A percentile compares a stretch with the other conserved stretches of the same genome.
Evolutionary conservation across 2,329 filamentous ascomycete species (phyloP).

Genomic region (Didymellaceae sp.): DNA sequence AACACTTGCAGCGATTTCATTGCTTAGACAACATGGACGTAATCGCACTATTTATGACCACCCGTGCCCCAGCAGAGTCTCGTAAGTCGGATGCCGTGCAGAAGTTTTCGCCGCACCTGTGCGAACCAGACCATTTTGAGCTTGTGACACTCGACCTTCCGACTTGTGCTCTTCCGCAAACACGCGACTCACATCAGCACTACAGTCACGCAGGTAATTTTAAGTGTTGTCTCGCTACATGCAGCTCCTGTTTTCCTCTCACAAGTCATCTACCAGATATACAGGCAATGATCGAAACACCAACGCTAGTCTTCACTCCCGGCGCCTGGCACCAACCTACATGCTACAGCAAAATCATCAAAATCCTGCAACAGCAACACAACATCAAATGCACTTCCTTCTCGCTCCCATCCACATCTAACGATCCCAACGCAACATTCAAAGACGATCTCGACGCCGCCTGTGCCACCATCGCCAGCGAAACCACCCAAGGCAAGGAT

Average conservation of each 20-base stretch:
- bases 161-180: neutral
- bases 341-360: constrained; percentile 20
- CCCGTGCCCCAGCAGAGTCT: too few relatives aligned
- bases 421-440: constrained; percentile 19
- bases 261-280: too few relatives aligned
- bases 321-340: constrained; percentile 25
- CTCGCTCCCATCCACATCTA: constrained; percentile 18
- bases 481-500: constrained; percentile 33
- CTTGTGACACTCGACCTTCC: neutral
- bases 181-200: neutral
- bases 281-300: neutral
- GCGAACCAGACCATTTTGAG: neutral
- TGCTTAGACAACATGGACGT: too few relatives aligned
- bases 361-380: constrained; percentile 7
- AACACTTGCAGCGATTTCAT: too few relatives aligned
- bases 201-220: too few relatives aligned
- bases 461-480: constrained; percentile 8
- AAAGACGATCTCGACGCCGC: constrained; percentile 23
- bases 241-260: too few relatives aligned
- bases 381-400: constrained; percentile 12
- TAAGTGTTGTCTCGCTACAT: too few relatives aligned
- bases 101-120: too few relatives aligned
- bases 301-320: constrained; percentile 16
- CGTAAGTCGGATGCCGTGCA: too few relatives aligned
- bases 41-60: too few relatives aligned